Evolutionary conservation across 2,329 filamentous ascomycete genomes (phyloP).

Genomic region (Epichloe sibirici): DNA sequence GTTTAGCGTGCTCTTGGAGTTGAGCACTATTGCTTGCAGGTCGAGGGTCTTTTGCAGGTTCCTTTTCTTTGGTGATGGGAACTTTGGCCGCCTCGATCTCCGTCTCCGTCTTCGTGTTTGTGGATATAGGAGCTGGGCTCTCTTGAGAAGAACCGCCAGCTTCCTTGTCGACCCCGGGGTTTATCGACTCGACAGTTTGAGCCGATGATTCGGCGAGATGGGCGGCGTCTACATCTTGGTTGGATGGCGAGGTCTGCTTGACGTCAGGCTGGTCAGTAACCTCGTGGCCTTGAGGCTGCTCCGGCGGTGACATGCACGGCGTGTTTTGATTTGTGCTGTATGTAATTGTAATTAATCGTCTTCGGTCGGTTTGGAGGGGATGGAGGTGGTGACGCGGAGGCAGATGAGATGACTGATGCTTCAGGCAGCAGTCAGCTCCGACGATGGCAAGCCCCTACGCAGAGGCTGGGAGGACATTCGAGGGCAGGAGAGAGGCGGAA

Average conservation of each 20-base stretch:
- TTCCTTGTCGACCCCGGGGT: background rate
- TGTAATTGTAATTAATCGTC: background rate
- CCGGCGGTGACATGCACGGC: conserved; percentile 26
- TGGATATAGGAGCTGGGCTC: background rate
- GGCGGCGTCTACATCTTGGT: conserved; percentile 1
- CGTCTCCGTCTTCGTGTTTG: background rate
- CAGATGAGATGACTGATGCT: too few species aligned
- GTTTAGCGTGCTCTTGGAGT: background rate
- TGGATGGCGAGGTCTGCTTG: conserved; percentile 1
- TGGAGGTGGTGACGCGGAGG: background rate
- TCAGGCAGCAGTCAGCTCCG: background rate
- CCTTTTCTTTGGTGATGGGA: background rate
- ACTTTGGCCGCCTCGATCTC: background rate
- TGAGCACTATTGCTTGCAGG: background rate
- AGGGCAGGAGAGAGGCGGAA: background rate
- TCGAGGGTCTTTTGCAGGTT: background rate
- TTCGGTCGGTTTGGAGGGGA: background rate
- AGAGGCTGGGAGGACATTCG: background rate
- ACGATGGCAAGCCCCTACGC: background rate
- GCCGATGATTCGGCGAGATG: background rate
- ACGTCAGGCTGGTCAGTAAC: conserved; percentile 6
- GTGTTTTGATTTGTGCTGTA: background rate
- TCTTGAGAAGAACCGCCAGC: background rate
- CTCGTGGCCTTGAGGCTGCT: conserved; percentile 16
- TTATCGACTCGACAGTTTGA: background rate